Conservation (phyloP, 345 rosid genomes). For the Anacardium occidentale region DNA sequence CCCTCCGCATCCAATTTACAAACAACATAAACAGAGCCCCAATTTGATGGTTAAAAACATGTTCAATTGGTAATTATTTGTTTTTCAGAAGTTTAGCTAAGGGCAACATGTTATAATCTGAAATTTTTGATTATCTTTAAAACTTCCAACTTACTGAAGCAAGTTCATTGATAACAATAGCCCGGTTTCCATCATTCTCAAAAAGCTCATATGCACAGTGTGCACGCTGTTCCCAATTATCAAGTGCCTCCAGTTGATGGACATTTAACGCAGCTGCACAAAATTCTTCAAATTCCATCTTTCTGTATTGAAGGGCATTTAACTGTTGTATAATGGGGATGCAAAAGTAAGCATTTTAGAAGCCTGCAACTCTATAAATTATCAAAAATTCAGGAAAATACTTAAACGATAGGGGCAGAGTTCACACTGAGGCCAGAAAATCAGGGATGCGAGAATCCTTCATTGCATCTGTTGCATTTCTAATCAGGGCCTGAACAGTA, state of each 20-base stretch:
- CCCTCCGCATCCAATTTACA: not conserved
- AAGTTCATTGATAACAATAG: slow-evolving; percentile 85
- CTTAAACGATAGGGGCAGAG: slow-evolving; percentile 3
- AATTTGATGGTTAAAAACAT: not conserved
- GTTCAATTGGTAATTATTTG: not conserved
- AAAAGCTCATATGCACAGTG: slow-evolving; percentile 82
- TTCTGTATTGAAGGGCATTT: slow-evolving; percentile 77
- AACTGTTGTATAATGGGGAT: slow-evolving; percentile 51
- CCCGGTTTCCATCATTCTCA: slow-evolving; percentile 87
- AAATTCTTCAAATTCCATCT: slow-evolving; percentile 94
- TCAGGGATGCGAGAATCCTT: slow-evolving; percentile 77
- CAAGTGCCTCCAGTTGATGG: slow-evolving; percentile 90
- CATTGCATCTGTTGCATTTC: slow-evolving; percentile 87
- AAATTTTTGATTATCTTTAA: not conserved
- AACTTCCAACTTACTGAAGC: slow-evolving; percentile 62
- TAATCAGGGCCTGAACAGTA: slow-evolving; percentile 61
- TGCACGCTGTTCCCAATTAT: slow-evolving; percentile 84
- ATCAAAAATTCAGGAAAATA: slow-evolving; percentile 4
- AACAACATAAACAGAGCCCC: not conserved
- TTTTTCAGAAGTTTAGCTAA: not conserved
- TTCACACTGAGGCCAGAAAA: slow-evolving; percentile 62
- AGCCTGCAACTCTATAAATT: slow-evolving; percentile 9
- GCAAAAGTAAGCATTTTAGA: slow-evolving; percentile 11
- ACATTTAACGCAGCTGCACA: slow-evolving; percentile 92
- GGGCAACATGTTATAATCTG: not conserved